Percentiles rank a stretch among this genome's conserved stretches.
These are phyloP conservation scores for Teunomyces stri DNA, from an alignment of 805 yeast species.

Conservation along the genomic window DNA sequence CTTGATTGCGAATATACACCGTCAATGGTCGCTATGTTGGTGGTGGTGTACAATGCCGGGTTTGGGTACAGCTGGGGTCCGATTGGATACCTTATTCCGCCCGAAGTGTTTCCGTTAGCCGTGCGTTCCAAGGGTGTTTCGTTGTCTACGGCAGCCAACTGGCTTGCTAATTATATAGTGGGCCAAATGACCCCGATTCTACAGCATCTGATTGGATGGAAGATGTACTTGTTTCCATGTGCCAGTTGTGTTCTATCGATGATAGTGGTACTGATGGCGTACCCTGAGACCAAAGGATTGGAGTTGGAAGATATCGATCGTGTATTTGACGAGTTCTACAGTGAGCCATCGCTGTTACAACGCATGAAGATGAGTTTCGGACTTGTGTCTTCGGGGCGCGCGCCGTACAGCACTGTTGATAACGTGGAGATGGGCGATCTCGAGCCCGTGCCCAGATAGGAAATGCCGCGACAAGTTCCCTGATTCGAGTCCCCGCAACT, in stretches of 20 bases:
- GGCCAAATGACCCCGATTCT: slow-evolving; percentile 45
- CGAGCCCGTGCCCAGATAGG: background rate
- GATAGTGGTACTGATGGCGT: slow-evolving; percentile 31
- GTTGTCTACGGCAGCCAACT: slow-evolving; percentile 43
- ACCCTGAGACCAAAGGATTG: slow-evolving; percentile 46
- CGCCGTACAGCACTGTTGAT: background rate
- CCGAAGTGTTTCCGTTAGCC: slow-evolving; percentile 43
- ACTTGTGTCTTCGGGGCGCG: background rate
- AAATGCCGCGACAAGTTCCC: background rate
- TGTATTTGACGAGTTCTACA: slow-evolving; percentile 35
- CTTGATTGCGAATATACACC: slow-evolving; percentile 34
- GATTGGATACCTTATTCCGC: slow-evolving; percentile 43
- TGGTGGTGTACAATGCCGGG: slow-evolving; percentile 40
- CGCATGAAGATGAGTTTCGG: background rate
- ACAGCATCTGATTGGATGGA: slow-evolving; percentile 40
- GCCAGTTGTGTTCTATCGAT: slow-evolving; percentile 35
- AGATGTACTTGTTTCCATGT: slow-evolving; percentile 41
- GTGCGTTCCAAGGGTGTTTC: slow-evolving; percentile 45
- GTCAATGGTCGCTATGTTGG: slow-evolving; percentile 38
- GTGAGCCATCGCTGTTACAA: slow-evolving; percentile 15
- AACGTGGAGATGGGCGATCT: background rate
- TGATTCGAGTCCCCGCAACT: background rate
- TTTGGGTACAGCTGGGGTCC: slow-evolving; percentile 50
- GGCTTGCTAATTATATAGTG: slow-evolving; percentile 45
- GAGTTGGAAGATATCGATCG: slow-evolving; percentile 43